A percentile compares a stretch with the other conserved stretches of the same genome.
Evolutionary conservation across 306 rosid species (phyloP).

Genomic region (Prunus dulcis): DNA sequence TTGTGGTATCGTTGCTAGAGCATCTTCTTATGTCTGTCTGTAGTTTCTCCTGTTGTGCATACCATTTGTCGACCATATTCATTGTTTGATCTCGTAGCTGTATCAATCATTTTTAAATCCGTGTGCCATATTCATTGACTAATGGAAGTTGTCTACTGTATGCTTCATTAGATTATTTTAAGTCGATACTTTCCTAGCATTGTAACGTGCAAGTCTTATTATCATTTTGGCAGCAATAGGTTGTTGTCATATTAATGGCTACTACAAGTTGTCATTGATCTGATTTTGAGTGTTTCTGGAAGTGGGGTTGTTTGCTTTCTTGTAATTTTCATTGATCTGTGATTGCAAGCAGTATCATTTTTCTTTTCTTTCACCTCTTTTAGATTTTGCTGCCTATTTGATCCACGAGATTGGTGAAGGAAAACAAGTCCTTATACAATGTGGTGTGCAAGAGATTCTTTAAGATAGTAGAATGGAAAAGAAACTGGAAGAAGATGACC

Average conservation of each 20-base stretch:
- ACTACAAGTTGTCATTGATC: constrained; percentile 1
- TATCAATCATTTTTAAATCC: neutral
- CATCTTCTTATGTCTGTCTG: constrained; percentile 9
- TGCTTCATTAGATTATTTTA: neutral
- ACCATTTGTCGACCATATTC: neutral
- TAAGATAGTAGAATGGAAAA: constrained; percentile 62
- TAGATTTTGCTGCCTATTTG: constrained; percentile 14
- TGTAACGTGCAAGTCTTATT: neutral
- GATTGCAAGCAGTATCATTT: neutral
- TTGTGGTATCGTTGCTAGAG: constrained; percentile 3
- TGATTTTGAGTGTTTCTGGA: neutral
- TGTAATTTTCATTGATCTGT: neutral
- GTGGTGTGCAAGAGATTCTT: constrained; percentile 26
- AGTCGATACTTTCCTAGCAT: neutral
- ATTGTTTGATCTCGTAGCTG: constrained; percentile 14
- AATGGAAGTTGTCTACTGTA: neutral
- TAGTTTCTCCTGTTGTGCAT: constrained; percentile 1
- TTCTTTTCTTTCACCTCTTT: neutral
- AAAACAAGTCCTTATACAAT: constrained; percentile 18
- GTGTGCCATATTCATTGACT: constrained; percentile 7
- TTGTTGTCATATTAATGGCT: constrained; percentile 7
- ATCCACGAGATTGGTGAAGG: constrained; percentile 4
- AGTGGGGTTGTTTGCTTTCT: neutral
- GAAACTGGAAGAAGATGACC: constrained; percentile 57
- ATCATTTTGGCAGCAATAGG: neutral